Conservation (phyloP, 352 stramenopile species). For the Phytophthora meadii region DNA sequence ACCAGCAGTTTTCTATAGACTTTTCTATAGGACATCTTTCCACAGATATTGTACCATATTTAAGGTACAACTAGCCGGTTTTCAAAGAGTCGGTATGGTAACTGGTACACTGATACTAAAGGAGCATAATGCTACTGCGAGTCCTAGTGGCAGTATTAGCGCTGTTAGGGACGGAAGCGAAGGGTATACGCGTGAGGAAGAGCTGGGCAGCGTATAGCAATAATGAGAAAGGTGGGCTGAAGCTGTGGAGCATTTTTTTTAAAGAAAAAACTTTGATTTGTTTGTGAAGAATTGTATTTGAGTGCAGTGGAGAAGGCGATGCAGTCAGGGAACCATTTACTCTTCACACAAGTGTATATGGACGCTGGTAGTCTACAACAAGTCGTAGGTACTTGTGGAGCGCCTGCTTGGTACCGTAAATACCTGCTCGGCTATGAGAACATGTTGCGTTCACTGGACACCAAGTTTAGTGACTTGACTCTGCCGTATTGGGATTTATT, state of each 20-base stretch:
- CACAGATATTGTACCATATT: slow-evolving; percentile 12
- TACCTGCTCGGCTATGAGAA: slow-evolving; percentile 74
- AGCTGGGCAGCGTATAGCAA: slow-evolving; percentile 40
- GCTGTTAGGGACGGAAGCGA: slow-evolving; percentile 16
- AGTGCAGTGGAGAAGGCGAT: slow-evolving; percentile 62
- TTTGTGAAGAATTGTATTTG: slow-evolving; percentile 48
- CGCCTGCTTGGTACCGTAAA: slow-evolving; percentile 71
- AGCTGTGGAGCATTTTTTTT: neutral
- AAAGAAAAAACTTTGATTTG: neutral
- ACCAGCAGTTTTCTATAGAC: slow-evolving; percentile 24
- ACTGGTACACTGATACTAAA: no score
- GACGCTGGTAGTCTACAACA: slow-evolving; percentile 39
- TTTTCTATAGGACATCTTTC: slow-evolving; percentile 9
- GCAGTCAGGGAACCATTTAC: slow-evolving; percentile 53
- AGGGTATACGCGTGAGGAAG: slow-evolving; percentile 35
- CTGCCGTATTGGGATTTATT: slow-evolving; percentile 77
- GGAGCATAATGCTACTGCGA: slow-evolving; percentile 3
- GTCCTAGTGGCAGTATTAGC: slow-evolving; percentile 20
- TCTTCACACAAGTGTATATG: slow-evolving; percentile 70
- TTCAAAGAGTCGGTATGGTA: slow-evolving; percentile 15
- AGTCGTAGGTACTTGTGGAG: slow-evolving; percentile 57
- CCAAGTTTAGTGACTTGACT: slow-evolving; percentile 53
- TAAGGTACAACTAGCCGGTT: slow-evolving; percentile 22
- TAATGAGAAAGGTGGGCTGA: slow-evolving; percentile 39
- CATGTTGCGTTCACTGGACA: slow-evolving; percentile 66